phyloP scores from a whole-genome alignment of 1,284 basidiomycete genomes.

The Thecaphora thlaspeos region DNA sequence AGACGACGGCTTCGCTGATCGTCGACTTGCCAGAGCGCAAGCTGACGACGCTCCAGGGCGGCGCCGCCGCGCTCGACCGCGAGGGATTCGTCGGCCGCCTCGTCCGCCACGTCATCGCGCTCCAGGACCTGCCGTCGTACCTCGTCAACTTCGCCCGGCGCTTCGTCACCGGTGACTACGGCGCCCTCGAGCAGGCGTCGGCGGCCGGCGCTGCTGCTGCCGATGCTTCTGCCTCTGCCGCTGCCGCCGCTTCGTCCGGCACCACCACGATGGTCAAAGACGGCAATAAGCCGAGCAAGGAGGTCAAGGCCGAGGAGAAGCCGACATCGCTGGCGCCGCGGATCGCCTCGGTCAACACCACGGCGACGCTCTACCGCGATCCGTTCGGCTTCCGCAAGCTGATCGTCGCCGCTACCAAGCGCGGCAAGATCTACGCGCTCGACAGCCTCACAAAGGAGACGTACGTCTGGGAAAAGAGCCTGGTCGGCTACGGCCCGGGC shows the following conservation, averaged over 20 bases:
- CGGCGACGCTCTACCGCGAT: constrained; percentile 61
- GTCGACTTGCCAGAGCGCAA: constrained; percentile 75
- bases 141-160: constrained; percentile 69
- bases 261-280: constrained; percentile 33
- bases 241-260: not conserved
- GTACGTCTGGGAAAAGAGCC: constrained; percentile 52
- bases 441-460: constrained; percentile 68
- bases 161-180: constrained; percentile 72
- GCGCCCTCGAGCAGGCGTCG: constrained; percentile 56
- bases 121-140: constrained; percentile 72
- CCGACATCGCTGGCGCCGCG: constrained; percentile 38
- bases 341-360: constrained; percentile 24
- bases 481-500: constrained; percentile 51
- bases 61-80: constrained; percentile 43
- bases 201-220: constrained; percentile 30
- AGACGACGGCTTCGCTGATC: constrained; percentile 64
- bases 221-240: constrained; percentile 5
- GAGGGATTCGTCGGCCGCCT: constrained; percentile 64
- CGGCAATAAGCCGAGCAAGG: constrained; percentile 18
- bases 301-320: constrained; percentile 17
- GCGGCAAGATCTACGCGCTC: constrained; percentile 78
- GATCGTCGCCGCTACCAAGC: constrained; percentile 70
- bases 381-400: constrained; percentile 85
- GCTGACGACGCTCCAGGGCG: constrained; percentile 46
- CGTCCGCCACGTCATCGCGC: constrained; percentile 41